Conservation (phyloP, 768 basidiomycete genomes). For the Infundibulicybe gibba region DNA sequence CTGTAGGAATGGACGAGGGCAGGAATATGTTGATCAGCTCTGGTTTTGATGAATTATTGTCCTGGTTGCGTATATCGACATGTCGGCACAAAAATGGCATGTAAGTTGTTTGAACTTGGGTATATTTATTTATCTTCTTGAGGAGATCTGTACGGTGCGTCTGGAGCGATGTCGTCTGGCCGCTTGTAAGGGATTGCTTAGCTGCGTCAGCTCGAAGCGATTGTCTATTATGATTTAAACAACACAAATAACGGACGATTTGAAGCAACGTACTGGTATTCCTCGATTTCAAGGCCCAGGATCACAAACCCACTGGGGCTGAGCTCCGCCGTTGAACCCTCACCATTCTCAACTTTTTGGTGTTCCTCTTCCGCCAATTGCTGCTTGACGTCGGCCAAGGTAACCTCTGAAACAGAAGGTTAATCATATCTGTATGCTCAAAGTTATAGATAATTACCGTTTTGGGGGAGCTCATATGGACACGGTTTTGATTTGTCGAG, state of each 20-base stretch:
- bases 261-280: not conserved
- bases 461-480: slow-evolving; percentile 11
- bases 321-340: not conserved
- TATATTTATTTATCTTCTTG: slow-evolving; percentile 13
- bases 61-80: not conserved
- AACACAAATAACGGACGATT: not conserved
- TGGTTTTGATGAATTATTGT: not conserved
- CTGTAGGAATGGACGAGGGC: slow-evolving; percentile 11
- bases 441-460: not conserved
- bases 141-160: slow-evolving; percentile 6
- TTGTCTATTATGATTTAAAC: slow-evolving; percentile 2
- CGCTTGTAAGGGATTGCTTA: not conserved
- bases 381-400: slow-evolving; percentile 6
- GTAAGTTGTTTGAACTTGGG: slow-evolving; percentile 6
- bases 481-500: slow-evolving; percentile 4
- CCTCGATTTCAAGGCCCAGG: not conserved
- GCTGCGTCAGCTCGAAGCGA: not conserved
- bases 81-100: slow-evolving; percentile 4
- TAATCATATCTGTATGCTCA: no score
- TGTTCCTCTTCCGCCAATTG: slow-evolving; percentile 12
- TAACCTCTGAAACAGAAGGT: slow-evolving; percentile 1
- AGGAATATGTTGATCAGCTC: slow-evolving; percentile 7
- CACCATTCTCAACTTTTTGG: not conserved
- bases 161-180: slow-evolving; percentile 3
- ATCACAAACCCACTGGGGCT: not conserved